Evolutionary conservation across 768 basidiomycete genomes (phyloP), one percentile per base, ranked within the genome.

Genomic region (Pleurotus platypus): DNA sequence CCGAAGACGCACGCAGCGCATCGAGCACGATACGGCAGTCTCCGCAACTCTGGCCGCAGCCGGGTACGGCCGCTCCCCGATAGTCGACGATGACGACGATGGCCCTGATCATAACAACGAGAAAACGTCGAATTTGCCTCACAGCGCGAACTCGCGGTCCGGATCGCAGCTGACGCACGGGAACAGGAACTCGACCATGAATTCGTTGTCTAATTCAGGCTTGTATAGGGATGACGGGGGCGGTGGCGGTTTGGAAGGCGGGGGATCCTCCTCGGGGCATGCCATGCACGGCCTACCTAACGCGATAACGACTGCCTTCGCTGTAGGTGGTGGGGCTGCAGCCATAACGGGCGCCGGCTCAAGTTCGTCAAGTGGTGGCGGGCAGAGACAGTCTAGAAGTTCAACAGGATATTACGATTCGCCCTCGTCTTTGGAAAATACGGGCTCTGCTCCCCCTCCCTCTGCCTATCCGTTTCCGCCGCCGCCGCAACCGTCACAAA

Each of bases 31-130:
- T 58, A 77, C 81, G 1, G 84, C 81, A 0, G 81, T 87, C n/a
- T 83, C 84, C n/a, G 87, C 86, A 38, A 83, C 83, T 5, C 77
- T 88, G 51, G 83, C 85, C 7, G 89, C 86, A 27, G 85, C 87
- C 1, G 88, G 90, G 20, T 80, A 85, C 67, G 78, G 82, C 64
- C 81, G 89, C 49, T 72, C 79, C 0, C 86, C 85, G 26, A 73
- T 92, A 35, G 86, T 84, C 58, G 86, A 87, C 60, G 87, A 85
- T 53, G 83, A 86, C 53, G 81, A 82, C 22, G 75, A 75, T 20
- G 40, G 9, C 45, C n/a, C 39, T 12, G 66, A 55, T 12, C 13
- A 42, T 20, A 54, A 54, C 12, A 11, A 22, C 51, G 16, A 40
- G 12, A 22, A 49, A 50, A 35, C 30, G 30, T 35, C 9, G 30